These are phyloP conservation scores for Fusarium poae DNA, from an alignment of 2,329 filamentous ascomycete species.

Conservation along the genomic window DNA sequence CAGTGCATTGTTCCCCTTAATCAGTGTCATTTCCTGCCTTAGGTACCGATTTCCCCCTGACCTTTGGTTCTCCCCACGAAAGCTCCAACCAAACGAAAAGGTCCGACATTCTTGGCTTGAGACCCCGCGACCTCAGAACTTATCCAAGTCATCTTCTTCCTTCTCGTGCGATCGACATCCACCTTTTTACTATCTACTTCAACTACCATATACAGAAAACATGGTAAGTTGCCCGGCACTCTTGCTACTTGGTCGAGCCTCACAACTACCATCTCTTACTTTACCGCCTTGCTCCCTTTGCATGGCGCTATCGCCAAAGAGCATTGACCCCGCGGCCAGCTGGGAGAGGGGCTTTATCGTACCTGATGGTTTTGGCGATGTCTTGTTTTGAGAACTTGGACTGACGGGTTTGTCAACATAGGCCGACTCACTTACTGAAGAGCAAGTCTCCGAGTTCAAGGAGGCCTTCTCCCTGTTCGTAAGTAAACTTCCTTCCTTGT, in stretches of 20 bases:
- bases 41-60: constrained; percentile 44
- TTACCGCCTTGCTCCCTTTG: constrained; percentile 19
- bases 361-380: constrained; percentile 41
- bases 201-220: constrained; percentile 42
- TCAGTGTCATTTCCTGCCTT: constrained; percentile 36
- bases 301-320: constrained; percentile 30
- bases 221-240: constrained; percentile 50
- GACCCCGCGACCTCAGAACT: constrained; percentile 51
- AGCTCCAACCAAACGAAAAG: constrained; percentile 51
- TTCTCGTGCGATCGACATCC: constrained; percentile 47
- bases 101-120: constrained; percentile 49
- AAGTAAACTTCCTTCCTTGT: constrained; percentile 61
- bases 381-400: constrained; percentile 24
- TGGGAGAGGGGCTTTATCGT: constrained; percentile 48
- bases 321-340: constrained; percentile 45
- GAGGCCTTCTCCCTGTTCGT: constrained; percentile 99
- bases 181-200: constrained; percentile 35
- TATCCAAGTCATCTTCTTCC: constrained; percentile 49
- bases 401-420: constrained; percentile 58
- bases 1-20: constrained; percentile 29
- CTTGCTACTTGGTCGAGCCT: constrained; percentile 12
- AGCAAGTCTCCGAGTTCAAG: constrained; percentile 99
- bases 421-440: constrained; percentile 99
- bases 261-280: constrained; percentile 11
- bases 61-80: constrained; percentile 45